Conservation (phyloP, 2,329 filamentous ascomycete genomes). For the Exophiala dermatitidis region DNA sequence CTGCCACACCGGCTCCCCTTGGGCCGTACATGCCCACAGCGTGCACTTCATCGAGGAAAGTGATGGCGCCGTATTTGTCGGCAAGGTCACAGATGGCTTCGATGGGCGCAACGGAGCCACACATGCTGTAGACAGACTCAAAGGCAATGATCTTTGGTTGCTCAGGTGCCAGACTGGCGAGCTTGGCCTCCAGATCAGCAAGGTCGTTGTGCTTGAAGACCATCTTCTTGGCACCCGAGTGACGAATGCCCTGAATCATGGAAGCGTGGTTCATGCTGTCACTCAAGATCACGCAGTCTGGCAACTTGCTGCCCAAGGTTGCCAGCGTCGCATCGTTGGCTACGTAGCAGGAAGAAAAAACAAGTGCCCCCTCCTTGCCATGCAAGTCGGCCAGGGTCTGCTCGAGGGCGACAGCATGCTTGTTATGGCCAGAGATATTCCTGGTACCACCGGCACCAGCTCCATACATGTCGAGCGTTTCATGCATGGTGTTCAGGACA, state of each 20-base stretch:
- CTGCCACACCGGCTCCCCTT: slow-evolving; percentile 87
- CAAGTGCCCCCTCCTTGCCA: slow-evolving; percentile 81
- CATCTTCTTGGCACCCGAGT: slow-evolving; percentile 93
- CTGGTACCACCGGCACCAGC: slow-evolving; percentile 91
- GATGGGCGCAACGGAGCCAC: slow-evolving; percentile 91
- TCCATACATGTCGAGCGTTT: slow-evolving; percentile 89
- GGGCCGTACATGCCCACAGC: slow-evolving; percentile 99
- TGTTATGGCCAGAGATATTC: slow-evolving; percentile 97
- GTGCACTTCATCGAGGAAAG: slow-evolving; percentile 97
- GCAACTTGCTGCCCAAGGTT: slow-evolving; percentile 92
- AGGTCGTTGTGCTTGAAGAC: slow-evolving; percentile 99
- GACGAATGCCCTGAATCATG: slow-evolving; percentile 98
- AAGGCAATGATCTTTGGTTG: slow-evolving; percentile 97
- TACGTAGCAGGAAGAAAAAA: slow-evolving; percentile 97
- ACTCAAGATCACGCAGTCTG: slow-evolving; percentile 94
- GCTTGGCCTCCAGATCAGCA: slow-evolving; percentile 83
- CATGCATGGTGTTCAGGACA: slow-evolving; percentile 86
- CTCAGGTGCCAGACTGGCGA: slow-evolving; percentile 75
- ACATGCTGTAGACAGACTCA: slow-evolving; percentile 99
- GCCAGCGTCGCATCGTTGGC: slow-evolving; percentile 96
- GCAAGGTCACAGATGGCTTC: slow-evolving; percentile 92
- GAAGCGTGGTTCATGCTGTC: slow-evolving; percentile 97
- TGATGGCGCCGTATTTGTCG: slow-evolving; percentile 95
- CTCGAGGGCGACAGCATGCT: slow-evolving; percentile 83
- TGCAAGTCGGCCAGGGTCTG: slow-evolving; percentile 77